phyloP scores from a whole-genome alignment of 768 basidiomycete genomes.

The Tubosaeta brunneosetosa region DNA sequence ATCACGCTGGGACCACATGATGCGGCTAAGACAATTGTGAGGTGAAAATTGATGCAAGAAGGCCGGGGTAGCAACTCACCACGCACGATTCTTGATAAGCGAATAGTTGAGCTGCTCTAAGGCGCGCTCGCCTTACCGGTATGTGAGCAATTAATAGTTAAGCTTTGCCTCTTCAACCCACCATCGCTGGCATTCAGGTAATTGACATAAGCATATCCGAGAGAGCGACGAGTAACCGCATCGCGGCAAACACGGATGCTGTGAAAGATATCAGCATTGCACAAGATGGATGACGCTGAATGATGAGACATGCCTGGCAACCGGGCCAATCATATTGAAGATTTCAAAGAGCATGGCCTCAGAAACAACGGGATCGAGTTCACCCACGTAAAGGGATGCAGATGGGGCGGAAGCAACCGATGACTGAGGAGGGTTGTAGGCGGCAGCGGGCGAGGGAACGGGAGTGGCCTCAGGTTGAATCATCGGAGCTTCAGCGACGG shows the following conservation, averaged over 20 bases:
- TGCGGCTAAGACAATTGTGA: slow-evolving; percentile 56
- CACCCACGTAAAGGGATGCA: slow-evolving; percentile 97
- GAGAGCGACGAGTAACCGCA: slow-evolving; percentile 98
- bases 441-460: slow-evolving; percentile 45
- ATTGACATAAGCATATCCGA: slow-evolving; percentile 99
- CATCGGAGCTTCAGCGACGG: slow-evolving; percentile 51
- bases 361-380: slow-evolving; percentile 95
- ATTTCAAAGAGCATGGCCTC: slow-evolving; percentile 99
- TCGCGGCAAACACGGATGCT: slow-evolving; percentile 99
- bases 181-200: slow-evolving; percentile 95
- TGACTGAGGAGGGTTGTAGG: slow-evolving; percentile 52
- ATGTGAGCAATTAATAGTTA: neutral
- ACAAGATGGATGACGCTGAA: neutral
- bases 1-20: slow-evolving; percentile 99
- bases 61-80: slow-evolving; percentile 44
- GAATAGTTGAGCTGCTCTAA: slow-evolving; percentile 99
- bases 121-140: slow-evolving; percentile 80
- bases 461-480: slow-evolving; percentile 46
- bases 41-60: neutral
- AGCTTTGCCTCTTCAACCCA: slow-evolving; percentile 31
- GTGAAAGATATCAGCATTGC: neutral
- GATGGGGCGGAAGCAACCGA: slow-evolving; percentile 66
- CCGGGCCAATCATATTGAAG: slow-evolving; percentile 99
- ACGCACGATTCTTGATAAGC: slow-evolving; percentile 95
- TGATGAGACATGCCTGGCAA: slow-evolving; percentile 69